phyloP scores from a whole-genome alignment of 2,329 filamentous ascomycete genomes.

The Talaromyces sp. region DNA sequence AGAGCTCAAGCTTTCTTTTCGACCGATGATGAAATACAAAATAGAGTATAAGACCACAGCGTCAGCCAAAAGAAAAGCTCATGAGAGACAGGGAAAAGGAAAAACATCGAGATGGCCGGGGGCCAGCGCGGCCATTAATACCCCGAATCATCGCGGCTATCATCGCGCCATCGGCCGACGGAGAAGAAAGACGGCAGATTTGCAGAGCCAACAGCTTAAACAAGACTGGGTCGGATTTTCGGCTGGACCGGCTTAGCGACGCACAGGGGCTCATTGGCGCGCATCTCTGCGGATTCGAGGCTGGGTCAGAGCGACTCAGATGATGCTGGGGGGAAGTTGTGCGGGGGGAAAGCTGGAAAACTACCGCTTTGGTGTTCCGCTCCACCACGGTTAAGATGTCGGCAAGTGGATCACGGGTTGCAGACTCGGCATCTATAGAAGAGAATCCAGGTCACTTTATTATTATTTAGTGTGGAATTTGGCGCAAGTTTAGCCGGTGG shows the following conservation, averaged over 20 bases:
- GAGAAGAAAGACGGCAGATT: background rate
- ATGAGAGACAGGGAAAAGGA: background rate
- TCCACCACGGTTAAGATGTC: slow-evolving; percentile 12
- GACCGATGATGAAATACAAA: background rate
- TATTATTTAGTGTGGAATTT: no score
- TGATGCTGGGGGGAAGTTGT: background rate
- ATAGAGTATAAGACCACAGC: background rate
- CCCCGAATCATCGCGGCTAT: background rate
- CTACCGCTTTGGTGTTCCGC: background rate
- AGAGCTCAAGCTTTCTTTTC: background rate
- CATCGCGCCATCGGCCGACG: background rate
- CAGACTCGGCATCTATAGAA: background rate
- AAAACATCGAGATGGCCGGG: background rate
- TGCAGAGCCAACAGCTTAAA: background rate
- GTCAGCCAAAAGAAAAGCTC: background rate
- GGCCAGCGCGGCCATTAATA: background rate
- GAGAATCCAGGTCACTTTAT: no score
- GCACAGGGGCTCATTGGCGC: no score
- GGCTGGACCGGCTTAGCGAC: background rate
- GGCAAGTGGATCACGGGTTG: slow-evolving; percentile 10
- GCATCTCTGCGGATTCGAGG: no score
- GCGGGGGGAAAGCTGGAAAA: background rate
- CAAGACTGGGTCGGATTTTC: background rate
- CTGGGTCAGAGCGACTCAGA: no score
- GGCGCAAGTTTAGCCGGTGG: background rate